Evolutionary conservation across 2,329 filamentous ascomycete genomes (phyloP).

Genomic region (Calonectria henricotiae): DNA sequence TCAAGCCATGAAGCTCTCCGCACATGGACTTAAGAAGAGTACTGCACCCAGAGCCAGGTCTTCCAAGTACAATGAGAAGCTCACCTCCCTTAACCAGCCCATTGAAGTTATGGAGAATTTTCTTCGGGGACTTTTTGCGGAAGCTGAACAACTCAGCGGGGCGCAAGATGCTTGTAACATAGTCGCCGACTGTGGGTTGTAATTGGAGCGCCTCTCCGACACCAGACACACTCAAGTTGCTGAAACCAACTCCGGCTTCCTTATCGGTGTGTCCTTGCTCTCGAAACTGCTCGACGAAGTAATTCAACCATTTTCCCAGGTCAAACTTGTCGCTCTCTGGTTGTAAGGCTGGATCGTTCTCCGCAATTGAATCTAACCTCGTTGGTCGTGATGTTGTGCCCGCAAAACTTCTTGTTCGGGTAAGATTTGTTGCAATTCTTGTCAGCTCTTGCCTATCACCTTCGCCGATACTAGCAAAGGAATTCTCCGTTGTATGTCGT

Average conservation of each 20-base stretch:
- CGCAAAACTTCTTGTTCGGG: slow-evolving; percentile 14
- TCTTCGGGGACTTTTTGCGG: slow-evolving; percentile 65
- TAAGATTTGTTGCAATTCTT: slow-evolving; percentile 23
- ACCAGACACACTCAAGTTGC: slow-evolving; percentile 77
- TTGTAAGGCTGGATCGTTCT: slow-evolving; percentile 56
- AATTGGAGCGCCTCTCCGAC: slow-evolving; percentile 78
- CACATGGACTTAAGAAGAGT: slow-evolving; percentile 76
- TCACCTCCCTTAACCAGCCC: slow-evolving; percentile 77
- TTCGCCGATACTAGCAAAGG: slow-evolving; percentile 14
- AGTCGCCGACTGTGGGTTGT: slow-evolving; percentile 77
- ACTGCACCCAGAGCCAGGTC: slow-evolving; percentile 77
- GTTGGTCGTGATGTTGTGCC: slow-evolving; percentile 2
- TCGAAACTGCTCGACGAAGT: slow-evolving; percentile 62
- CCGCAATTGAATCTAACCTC: slow-evolving; percentile 4
- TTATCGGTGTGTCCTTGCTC: slow-evolving; percentile 69
- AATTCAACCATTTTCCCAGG: slow-evolving; percentile 60
- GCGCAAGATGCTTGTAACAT: slow-evolving; percentile 72
- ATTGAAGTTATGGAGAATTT: slow-evolving; percentile 77
- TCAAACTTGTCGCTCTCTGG: slow-evolving; percentile 60
- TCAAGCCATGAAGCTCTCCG: slow-evolving; percentile 73
- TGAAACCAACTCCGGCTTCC: slow-evolving; percentile 75
- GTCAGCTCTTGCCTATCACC: slow-evolving; percentile 23
- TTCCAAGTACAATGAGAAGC: slow-evolving; percentile 79
- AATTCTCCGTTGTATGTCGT: background rate
- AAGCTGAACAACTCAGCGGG: slow-evolving; percentile 71